Percentiles rank a stretch among this genome's conserved stretches.
phyloP scores from a whole-genome alignment of 208 protist genomes.

The Crithidia bombi region DNA sequence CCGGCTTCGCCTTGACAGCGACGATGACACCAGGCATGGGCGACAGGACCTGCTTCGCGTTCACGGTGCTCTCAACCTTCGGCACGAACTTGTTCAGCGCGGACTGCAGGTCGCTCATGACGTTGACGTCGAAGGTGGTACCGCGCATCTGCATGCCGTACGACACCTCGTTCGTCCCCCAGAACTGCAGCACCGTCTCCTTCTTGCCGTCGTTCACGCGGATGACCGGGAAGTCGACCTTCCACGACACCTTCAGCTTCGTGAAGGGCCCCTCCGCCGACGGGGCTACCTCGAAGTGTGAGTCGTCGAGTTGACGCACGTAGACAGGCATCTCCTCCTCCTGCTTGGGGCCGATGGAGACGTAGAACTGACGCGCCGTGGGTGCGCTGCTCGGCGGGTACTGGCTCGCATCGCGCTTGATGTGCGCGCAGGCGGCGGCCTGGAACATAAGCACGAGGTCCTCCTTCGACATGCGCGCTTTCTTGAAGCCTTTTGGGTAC shows the following conservation, averaged over 20 bases:
- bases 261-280: slow-evolving; percentile 26
- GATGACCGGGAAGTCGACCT: slow-evolving; percentile 40
- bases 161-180: slow-evolving; percentile 41
- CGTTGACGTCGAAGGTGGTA: slow-evolving; percentile 43
- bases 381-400: slow-evolving; percentile 18
- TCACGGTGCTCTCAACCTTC: slow-evolving; percentile 20
- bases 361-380: slow-evolving; percentile 25
- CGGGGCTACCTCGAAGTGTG: slow-evolving; percentile 37
- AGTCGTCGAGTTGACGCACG: slow-evolving; percentile 28
- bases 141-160: slow-evolving; percentile 52
- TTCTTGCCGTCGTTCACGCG: slow-evolving; percentile 34
- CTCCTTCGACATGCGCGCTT: slow-evolving; percentile 25
- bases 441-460: slow-evolving; percentile 36
- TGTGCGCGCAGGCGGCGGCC: slow-evolving; percentile 27
- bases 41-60: slow-evolving; percentile 54
- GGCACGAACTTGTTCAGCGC: slow-evolving; percentile 40
- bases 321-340: slow-evolving; percentile 33
- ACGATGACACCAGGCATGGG: slow-evolving; percentile 95
- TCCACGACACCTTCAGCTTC: slow-evolving; percentile 35
- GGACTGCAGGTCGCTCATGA: slow-evolving; percentile 40
- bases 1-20: slow-evolving; percentile 78
- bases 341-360: slow-evolving; percentile 31
- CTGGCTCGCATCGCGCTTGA: slow-evolving; percentile 31
- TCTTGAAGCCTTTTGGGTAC: slow-evolving; percentile 45
- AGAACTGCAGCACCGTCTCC: slow-evolving; percentile 47